phyloP scores from a whole-genome alignment of 208 protist species.

The Crithidia fasciculata region DNA sequence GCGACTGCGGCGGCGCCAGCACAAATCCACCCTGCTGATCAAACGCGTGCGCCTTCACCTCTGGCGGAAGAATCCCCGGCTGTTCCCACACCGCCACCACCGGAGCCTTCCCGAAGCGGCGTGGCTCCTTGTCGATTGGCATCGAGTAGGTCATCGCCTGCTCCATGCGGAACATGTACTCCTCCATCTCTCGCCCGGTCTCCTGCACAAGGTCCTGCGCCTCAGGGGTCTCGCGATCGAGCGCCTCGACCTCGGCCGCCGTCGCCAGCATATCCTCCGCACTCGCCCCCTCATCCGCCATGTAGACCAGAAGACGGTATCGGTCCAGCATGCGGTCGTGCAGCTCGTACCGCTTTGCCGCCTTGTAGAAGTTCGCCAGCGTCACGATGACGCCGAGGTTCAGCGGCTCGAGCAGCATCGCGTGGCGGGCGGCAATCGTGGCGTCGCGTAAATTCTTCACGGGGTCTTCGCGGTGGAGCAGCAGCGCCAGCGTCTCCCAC shows the following conservation, averaged over 20 bases:
- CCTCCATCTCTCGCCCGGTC: constrained; percentile 28
- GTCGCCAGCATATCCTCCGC: constrained; percentile 59
- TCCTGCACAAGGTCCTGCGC: constrained; percentile 44
- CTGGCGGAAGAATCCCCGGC: constrained; percentile 20
- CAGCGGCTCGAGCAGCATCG: constrained; percentile 64
- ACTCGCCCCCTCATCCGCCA: constrained; percentile 61
- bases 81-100: constrained; percentile 23
- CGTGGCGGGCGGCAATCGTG: constrained; percentile 64
- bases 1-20: too few relatives aligned
- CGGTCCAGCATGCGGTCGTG: constrained; percentile 77
- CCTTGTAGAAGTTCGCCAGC: constrained; percentile 82
- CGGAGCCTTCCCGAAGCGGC: constrained; percentile 32
- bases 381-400: constrained; percentile 58
- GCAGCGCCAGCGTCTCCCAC: constrained; percentile 68
- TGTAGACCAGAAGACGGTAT: constrained; percentile 67
- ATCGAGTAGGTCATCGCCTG: constrained; percentile 67
- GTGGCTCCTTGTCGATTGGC: constrained; percentile 67
- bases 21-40: neutral
- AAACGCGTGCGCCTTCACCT: constrained; percentile 8
- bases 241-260: constrained; percentile 52
- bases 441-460: constrained; percentile 59
- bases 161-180: constrained; percentile 59
- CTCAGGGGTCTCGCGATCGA: constrained; percentile 38
- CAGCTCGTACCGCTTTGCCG: constrained; percentile 53
- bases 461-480: constrained; percentile 70